Evolutionary conservation across 768 basidiomycete species (phyloP), one percentile per base, ranked within the genome.

Genomic region (Lyophyllum decastes): DNA sequence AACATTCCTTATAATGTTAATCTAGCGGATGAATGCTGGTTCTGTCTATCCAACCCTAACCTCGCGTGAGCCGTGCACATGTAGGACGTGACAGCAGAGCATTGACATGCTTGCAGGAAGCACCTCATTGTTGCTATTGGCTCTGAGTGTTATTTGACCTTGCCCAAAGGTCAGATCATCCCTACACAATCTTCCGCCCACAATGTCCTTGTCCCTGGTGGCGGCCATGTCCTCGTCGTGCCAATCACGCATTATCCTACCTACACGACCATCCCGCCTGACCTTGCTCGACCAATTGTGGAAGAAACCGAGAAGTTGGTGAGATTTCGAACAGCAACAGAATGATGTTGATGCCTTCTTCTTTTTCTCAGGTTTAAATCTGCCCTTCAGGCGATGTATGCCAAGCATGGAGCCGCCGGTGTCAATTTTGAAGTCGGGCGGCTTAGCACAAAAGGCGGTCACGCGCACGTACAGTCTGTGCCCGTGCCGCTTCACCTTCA

Each of bases 91-190:
- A 49, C 51, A 30, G 44, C 45, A 33, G 26, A 14, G 34, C 46
- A n/a, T 47, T 65, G 46, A 67, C 52, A 24, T 22, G 41, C 21
- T 35, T 26, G 26, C 54, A 95, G 93, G 57, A 99, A 98, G 75
- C 93, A 98, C 67, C 85, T 98, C 61, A 95, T 99, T 61, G 92
- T 95, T 30, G 87, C 92, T 0, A 97, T 99, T 67, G 97, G 95
- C 14, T 71, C 80, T 6, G 97, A 99, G 72, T 94, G 92, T 67
- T 99, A 99, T 75, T 74, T 98, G 49, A 95, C 97, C 0, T 76
- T 98, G n/a, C 92, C 97, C 0, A 98, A 97, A 70, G 97, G 97
- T 2, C 94, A 96, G 70, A 88, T 98, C 43, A 82, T 93, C 44
- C 91, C 92, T 17, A 95, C 94, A 6, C 86, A 87, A 45, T 80